These are phyloP conservation scores for Favolaschia claudopus DNA, from an alignment of 768 basidiomycete species.

Conservation along the genomic window DNA sequence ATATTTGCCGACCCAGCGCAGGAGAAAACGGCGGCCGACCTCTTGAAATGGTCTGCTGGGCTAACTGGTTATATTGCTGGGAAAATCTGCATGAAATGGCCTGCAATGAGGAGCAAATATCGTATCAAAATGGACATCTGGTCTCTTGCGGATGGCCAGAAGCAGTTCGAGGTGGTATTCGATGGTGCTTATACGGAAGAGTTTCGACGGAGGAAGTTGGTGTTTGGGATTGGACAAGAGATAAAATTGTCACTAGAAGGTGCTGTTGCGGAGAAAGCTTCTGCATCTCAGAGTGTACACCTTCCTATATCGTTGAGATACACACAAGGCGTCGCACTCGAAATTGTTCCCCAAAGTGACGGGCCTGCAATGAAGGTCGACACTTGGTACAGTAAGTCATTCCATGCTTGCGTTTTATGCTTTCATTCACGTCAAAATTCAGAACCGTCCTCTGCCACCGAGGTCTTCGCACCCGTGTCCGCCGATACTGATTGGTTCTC, in stretches of 20 bases:
- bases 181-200: conserved; percentile 39
- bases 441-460: background rate
- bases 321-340: conserved; percentile 49
- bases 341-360: conserved; percentile 38
- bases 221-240: conserved; percentile 49
- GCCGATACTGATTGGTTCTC: conserved; percentile 39
- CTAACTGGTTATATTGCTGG: conserved; percentile 50
- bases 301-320: conserved; percentile 53
- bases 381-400: conserved; percentile 49
- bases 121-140: conserved; percentile 40
- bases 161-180: conserved; percentile 50
- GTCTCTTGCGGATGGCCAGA: conserved; percentile 15
- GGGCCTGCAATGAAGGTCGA: conserved; percentile 42
- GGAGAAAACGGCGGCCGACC: conserved; percentile 39
- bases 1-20: conserved; percentile 33
- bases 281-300: conserved; percentile 24
- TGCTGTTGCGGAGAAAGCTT: conserved; percentile 31
- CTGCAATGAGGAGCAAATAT: conserved; percentile 34
- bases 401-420: background rate
- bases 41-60: conserved; percentile 38
- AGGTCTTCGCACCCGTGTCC: conserved; percentile 1
- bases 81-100: conserved; percentile 55
- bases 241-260: conserved; percentile 59
- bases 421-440: background rate
- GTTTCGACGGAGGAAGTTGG: conserved; percentile 38